These are phyloP conservation scores for Monilinia vaccinii-corymbosi DNA, from an alignment of 2,329 filamentous ascomycete species.

Conservation along the genomic window DNA sequence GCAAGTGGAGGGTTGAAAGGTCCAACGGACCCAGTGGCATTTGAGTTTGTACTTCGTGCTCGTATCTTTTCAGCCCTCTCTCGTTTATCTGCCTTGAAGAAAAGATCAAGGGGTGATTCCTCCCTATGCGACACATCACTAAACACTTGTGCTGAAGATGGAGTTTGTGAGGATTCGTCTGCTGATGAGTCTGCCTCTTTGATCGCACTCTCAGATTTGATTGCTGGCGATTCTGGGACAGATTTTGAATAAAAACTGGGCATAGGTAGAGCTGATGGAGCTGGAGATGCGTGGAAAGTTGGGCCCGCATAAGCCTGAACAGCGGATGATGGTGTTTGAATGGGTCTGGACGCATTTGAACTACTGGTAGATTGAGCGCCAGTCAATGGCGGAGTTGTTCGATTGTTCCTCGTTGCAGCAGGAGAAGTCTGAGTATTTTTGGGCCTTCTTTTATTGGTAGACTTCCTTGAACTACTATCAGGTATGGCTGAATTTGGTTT, in stretches of 20 bases:
- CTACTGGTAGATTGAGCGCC: constrained; percentile 20
- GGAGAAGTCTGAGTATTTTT: constrained; percentile 28
- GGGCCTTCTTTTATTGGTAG: constrained; percentile 26
- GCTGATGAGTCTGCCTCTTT: constrained; percentile 33
- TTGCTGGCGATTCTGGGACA: constrained; percentile 52
- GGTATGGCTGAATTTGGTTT: constrained; percentile 14
- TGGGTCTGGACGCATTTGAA: constrained; percentile 32
- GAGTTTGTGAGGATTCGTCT: constrained; percentile 32
- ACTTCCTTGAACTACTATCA: constrained; percentile 26
- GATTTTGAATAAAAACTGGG: constrained; percentile 81
- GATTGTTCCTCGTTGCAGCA: constrained; percentile 18
- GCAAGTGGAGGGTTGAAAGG: constrained; percentile 45
- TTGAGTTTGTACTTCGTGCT: constrained; percentile 44
- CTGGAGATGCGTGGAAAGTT: constrained; percentile 91
- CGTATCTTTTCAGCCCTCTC: constrained; percentile 68
- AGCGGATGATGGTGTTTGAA: constrained; percentile 36
- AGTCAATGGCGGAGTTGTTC: constrained; percentile 23
- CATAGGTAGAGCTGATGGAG: constrained; percentile 79
- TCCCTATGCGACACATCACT: constrained; percentile 44
- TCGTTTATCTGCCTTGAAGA: constrained; percentile 80
- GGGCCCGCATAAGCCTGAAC: constrained; percentile 65
- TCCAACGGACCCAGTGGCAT: constrained; percentile 35
- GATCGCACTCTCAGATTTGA: constrained; percentile 35
- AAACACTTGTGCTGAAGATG: constrained; percentile 41
- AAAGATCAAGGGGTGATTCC: constrained; percentile 76